Evolutionary conservation across 2,329 filamentous ascomycete genomes (phyloP).

Genomic region (Aspergillus quadricinctus): DNA sequence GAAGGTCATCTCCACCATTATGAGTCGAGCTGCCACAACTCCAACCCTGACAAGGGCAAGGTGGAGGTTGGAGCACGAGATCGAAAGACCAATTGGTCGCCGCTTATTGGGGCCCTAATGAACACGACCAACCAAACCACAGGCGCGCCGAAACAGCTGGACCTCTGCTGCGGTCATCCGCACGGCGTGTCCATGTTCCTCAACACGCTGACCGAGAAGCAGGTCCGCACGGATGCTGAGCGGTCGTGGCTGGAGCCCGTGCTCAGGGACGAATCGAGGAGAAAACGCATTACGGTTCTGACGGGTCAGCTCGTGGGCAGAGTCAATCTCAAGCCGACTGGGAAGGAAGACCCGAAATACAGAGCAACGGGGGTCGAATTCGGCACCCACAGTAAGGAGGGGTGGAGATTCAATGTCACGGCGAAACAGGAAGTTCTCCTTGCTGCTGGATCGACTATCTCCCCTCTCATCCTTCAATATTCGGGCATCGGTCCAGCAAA

Average conservation of each 20-base stretch:
- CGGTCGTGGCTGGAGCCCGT: slow-evolving; percentile 25
- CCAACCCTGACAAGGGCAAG: slow-evolving; percentile 12
- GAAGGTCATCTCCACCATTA: slow-evolving; percentile 17
- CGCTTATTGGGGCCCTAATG: slow-evolving; percentile 22
- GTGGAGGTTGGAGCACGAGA: slow-evolving; percentile 21
- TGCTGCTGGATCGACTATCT: slow-evolving; percentile 24
- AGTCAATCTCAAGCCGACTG: slow-evolving; percentile 13
- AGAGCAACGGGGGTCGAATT: slow-evolving; percentile 24
- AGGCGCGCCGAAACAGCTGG: slow-evolving; percentile 16
- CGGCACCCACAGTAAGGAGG: slow-evolving; percentile 14
- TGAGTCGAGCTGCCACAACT: slow-evolving; percentile 19
- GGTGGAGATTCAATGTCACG: slow-evolving; percentile 16
- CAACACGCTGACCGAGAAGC: slow-evolving; percentile 21
- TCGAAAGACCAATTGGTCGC: slow-evolving; percentile 16
- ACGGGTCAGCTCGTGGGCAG: slow-evolving; percentile 24
- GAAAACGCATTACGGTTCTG: slow-evolving; percentile 7
- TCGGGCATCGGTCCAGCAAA: slow-evolving; percentile 25
- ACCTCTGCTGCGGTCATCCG: slow-evolving; percentile 23
- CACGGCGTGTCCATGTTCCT: slow-evolving; percentile 28
- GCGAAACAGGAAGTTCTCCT: slow-evolving; percentile 25
- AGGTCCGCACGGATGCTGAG: slow-evolving; percentile 24
- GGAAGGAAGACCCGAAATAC: background rate
- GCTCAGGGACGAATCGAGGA: slow-evolving; percentile 16
- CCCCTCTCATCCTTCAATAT: slow-evolving; percentile 23
- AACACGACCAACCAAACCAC: slow-evolving; percentile 5